These are phyloP conservation scores for Aspergillus hortae DNA, from an alignment of 2,329 filamentous ascomycete genomes.

Conservation along the genomic window DNA sequence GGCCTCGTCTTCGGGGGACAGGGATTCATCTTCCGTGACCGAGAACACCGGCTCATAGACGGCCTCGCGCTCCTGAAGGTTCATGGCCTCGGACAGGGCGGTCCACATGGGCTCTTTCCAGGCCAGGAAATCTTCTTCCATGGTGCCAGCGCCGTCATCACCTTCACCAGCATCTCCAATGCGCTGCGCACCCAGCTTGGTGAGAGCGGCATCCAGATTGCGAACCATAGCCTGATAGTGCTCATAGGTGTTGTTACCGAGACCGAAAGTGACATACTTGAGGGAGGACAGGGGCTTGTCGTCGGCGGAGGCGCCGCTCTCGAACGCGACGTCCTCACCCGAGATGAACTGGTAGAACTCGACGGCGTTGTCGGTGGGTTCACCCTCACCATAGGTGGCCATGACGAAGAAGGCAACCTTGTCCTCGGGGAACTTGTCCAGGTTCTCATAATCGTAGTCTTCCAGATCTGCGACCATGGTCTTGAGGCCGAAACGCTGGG, in stretches of 20 bases:
- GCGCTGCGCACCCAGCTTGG: constrained; percentile 76
- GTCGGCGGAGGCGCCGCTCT: constrained; percentile 58
- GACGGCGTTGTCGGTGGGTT: constrained; percentile 97
- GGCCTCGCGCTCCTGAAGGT: constrained; percentile 88
- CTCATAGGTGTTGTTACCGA: constrained; percentile 99
- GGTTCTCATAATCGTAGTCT: constrained; percentile 94
- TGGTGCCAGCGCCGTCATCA: constrained; percentile 95
- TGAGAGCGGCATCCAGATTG: constrained; percentile 76
- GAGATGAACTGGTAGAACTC: constrained; percentile 98
- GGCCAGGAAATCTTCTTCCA: constrained; percentile 98
- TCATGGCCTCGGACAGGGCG: constrained; percentile 76
- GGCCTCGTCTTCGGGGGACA: constrained; percentile 69
- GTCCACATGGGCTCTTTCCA: constrained; percentile 99
- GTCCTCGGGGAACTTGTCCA: constrained; percentile 83
- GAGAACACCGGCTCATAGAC: constrained; percentile 92
- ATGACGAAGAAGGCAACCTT: constrained; percentile 94
- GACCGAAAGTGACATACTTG: constrained; percentile 90
- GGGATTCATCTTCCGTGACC: constrained; percentile 70
- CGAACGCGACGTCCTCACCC: constrained; percentile 76
- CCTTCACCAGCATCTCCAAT: constrained; percentile 90
- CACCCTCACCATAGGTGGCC: constrained; percentile 96
- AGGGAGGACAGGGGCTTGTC: constrained; percentile 76
- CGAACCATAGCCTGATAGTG: constrained; percentile 99
- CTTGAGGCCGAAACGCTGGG: constrained; percentile 91
- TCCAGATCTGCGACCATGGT: constrained; percentile 98